These are phyloP conservation scores for Microthlaspi erraticum DNA, from an alignment of 345 rosid species.

Conservation along the genomic window DNA sequence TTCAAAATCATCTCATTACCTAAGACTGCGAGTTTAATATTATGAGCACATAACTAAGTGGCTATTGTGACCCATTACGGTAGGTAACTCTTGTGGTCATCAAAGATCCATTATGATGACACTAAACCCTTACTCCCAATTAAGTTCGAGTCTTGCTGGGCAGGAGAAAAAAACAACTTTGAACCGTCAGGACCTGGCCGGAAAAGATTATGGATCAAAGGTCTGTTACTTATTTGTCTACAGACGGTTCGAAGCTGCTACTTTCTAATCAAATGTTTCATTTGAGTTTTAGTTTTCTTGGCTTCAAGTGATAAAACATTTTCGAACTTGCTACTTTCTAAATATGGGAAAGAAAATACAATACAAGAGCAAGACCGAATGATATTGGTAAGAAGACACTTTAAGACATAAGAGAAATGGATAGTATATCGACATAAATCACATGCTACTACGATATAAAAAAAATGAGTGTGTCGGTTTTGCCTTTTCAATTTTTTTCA, in stretches of 20 bases:
- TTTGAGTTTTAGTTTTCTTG: conserved; percentile 20
- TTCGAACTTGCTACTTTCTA: conserved; percentile 4
- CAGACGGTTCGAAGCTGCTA: no score
- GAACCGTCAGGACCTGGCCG: no score
- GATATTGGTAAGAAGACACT: conserved; percentile 17
- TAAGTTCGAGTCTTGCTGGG: no score
- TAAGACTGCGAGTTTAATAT: background rate
- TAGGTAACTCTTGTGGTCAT: no score
- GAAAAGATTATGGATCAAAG: no score
- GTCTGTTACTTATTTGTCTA: no score
- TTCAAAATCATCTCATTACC: background rate
- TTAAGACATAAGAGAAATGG: conserved; percentile 18
- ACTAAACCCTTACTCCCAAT: no score
- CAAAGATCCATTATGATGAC: no score
- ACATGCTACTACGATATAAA: conserved; percentile 33
- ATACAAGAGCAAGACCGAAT: conserved; percentile 21
- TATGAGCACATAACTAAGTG: background rate
- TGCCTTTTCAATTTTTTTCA: conserved; percentile 20
- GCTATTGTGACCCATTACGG: background rate
- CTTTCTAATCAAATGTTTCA: background rate
- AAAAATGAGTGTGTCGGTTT: conserved; percentile 35
- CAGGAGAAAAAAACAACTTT: no score
- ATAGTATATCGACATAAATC: conserved; percentile 26
- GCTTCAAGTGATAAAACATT: conserved; percentile 12
- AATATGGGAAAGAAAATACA: conserved; percentile 1